Base-by-base conservation (phyloP, 306 rosid genomes). In the Medicago arabica region DNA sequence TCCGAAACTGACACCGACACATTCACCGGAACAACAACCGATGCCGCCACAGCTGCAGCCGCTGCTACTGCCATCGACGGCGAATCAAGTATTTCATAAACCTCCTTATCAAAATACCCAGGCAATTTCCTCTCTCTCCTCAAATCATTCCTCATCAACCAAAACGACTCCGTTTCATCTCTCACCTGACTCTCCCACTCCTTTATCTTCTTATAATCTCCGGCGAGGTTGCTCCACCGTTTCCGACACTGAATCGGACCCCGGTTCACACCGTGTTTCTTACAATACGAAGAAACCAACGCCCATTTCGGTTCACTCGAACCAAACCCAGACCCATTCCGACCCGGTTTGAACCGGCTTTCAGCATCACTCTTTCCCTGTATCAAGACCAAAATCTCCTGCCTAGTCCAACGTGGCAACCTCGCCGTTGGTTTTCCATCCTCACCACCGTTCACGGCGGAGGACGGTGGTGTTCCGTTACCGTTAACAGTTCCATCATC, bases 231-330 rank as follows among this genome's bases (percentile, higher is more conserved):
- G 80, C 99, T 96, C 99, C 99, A 96, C 85, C 99, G 69, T 83
- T 96, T 96, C 69, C 98, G 88, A 83, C 99, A 92, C 97, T 96
- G 99, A 12, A 96, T 96, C 67, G 98, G 96, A 7, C 91, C 99
- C 14, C 99, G 85, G 90, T 90, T 96, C 72, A 96, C 98, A 14
- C 97, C 99, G 49, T 96, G 98, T 60, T 82, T 83, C 83, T 77
- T 89, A 57, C 99, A 96, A 81, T 96, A 92, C 9, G 93, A 75
- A 0, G 98, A 92, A 0, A 96, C 98, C n/a, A 96, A 84, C 2
- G 90, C 92, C 99, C 99, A 96, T 74, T 96, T 96, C 6, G 99
- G 99, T 47, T 96, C 99, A 1, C 78, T 87, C 69, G 89, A 85
- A 58, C 96, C 96, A 38, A 85, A 80, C 8, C 90, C 89, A 31